These are phyloP conservation scores for Lipomyces sp. DNA, from an alignment of 805 yeast genomes.

Conservation along the genomic window DNA sequence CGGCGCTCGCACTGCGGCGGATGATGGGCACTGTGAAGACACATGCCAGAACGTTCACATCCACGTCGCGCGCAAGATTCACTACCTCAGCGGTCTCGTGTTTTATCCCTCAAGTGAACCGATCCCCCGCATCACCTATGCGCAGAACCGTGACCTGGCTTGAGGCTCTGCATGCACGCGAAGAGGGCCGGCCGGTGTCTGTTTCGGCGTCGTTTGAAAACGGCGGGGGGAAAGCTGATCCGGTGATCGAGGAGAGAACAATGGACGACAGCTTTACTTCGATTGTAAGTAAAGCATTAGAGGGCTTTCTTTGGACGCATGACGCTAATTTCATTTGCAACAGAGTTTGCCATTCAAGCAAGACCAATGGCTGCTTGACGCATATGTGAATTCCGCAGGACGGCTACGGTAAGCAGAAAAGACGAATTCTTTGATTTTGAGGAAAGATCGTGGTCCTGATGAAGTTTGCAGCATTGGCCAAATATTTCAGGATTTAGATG, in stretches of 20 bases:
- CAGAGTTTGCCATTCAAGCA: slow-evolving; percentile 76
- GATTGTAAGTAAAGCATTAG: slow-evolving; percentile 24
- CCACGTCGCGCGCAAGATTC: background rate
- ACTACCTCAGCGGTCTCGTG: background rate
- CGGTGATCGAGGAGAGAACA: slow-evolving; percentile 67
- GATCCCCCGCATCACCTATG: slow-evolving; percentile 40
- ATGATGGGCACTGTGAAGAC: too few species aligned
- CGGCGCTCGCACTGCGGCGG: too few species aligned
- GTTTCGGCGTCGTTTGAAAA: slow-evolving; percentile 36
- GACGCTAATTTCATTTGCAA: background rate
- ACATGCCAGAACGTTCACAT: too few species aligned
- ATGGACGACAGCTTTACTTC: slow-evolving; percentile 61
- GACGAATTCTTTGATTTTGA: background rate
- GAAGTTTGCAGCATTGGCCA: slow-evolving; percentile 74
- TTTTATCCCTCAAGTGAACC: slow-evolving; percentile 38
- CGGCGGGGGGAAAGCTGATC: slow-evolving; percentile 42
- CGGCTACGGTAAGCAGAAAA: slow-evolving; percentile 41
- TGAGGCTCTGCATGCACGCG: slow-evolving; percentile 73
- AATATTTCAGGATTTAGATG: slow-evolving; percentile 89
- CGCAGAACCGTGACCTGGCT: slow-evolving; percentile 70
- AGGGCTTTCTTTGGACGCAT: background rate
- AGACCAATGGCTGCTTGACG: slow-evolving; percentile 77
- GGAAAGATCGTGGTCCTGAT: background rate
- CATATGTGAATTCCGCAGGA: slow-evolving; percentile 88
- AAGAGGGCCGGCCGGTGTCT: slow-evolving; percentile 63